These are phyloP conservation scores for Cyanodermella asteris DNA, from an alignment of 2,329 filamentous ascomycete genomes.

Conservation along the genomic window DNA sequence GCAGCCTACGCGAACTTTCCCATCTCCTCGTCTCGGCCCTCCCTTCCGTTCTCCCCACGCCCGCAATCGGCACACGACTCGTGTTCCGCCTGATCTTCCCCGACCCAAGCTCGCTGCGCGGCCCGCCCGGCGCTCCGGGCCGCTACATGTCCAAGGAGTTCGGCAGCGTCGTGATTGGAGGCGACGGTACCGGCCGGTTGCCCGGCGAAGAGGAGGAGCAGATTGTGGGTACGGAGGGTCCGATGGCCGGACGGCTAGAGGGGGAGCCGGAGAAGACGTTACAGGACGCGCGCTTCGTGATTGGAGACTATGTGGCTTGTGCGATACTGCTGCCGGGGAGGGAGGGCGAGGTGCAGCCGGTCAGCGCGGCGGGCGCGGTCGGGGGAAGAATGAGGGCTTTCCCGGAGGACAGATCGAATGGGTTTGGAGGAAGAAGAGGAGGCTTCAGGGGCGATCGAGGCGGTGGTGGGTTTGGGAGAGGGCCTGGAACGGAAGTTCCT, in stretches of 20 bases:
- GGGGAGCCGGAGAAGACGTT: conserved; percentile 52
- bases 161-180: conserved; percentile 58
- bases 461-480: conserved; percentile 19
- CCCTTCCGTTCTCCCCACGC: conserved; percentile 47
- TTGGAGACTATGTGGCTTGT: conserved; percentile 73
- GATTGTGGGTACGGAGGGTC: conserved; percentile 18
- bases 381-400: too few species aligned
- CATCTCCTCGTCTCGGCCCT: conserved; percentile 50
- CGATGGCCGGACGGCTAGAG: conserved; percentile 19
- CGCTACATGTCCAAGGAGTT: conserved; percentile 62
- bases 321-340: conserved; percentile 54
- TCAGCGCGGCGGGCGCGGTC: conserved; percentile 26
- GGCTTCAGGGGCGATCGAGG: conserved; percentile 16
- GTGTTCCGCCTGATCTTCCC: conserved; percentile 72
- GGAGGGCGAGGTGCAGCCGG: conserved; percentile 51
- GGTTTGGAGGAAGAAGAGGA: too few species aligned
- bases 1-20: conserved; percentile 60
- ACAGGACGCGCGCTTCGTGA: conserved; percentile 56
- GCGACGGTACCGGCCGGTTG: conserved; percentile 1
- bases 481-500: conserved; percentile 15
- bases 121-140: conserved; percentile 24
- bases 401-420: too few species aligned
- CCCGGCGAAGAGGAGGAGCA: conserved; percentile 13
- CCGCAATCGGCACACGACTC: conserved; percentile 62
- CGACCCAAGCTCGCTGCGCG: conserved; percentile 45